These are phyloP conservation scores for Exsudoporus floridanus DNA, from an alignment of 1,284 basidiomycete genomes.

Conservation along the genomic window DNA sequence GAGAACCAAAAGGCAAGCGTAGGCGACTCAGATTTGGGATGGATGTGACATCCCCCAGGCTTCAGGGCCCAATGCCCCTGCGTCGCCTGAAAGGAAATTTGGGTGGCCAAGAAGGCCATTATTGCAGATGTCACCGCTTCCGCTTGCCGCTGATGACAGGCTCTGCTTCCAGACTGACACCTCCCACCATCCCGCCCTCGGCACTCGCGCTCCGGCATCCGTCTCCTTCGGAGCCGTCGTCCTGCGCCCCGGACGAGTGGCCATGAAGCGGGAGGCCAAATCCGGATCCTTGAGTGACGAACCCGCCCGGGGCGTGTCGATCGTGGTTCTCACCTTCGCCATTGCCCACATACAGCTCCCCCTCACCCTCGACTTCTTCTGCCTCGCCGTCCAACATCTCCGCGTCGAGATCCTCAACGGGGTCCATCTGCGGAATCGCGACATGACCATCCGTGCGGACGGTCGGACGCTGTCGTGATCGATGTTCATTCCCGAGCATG, in stretches of 20 bases:
- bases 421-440: slow-evolving; percentile 8
- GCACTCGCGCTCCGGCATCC: slow-evolving; percentile 27
- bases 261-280: slow-evolving; percentile 20
- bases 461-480: slow-evolving; percentile 18
- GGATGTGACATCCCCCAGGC: not conserved
- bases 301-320: not conserved
- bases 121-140: slow-evolving; percentile 38
- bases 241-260: slow-evolving; percentile 12
- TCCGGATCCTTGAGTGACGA: slow-evolving; percentile 15
- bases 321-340: slow-evolving; percentile 12
- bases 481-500: slow-evolving; percentile 13
- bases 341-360: not conserved
- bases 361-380: slow-evolving; percentile 10
- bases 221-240: slow-evolving; percentile 31
- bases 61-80: not conserved
- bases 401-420: slow-evolving; percentile 22
- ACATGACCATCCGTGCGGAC: slow-evolving; percentile 34
- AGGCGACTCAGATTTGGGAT: not conserved
- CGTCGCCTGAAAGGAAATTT: not conserved
- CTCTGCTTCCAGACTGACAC: slow-evolving; percentile 9
- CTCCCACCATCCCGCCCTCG: slow-evolving; percentile 17
- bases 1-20: not conserved
- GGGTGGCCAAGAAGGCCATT: not conserved
- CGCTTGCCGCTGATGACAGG: slow-evolving; percentile 43
- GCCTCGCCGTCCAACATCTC: slow-evolving; percentile 30